Evolutionary conservation across 495 filamentous ascomycete species (phyloP), one percentile per base, ranked within the genome.

Genomic region (Clohesyomyces aquaticus): DNA sequence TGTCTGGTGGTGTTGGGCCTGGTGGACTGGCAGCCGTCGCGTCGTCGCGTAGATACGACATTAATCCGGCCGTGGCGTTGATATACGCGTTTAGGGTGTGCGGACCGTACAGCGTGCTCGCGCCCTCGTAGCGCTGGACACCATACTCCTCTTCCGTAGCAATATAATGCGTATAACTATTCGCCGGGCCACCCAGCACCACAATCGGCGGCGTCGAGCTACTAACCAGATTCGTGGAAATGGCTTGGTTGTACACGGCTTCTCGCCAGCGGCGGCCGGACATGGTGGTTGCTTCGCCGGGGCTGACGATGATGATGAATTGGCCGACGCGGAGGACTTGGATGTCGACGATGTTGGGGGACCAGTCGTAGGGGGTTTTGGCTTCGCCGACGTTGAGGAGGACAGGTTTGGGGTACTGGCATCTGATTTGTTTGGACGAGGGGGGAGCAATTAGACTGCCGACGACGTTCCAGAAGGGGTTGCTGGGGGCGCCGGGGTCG

Each of bases 151-250:
- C 91, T 68, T 91, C 85, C 0, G 94, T 98, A 10, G 91, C 77
- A 75, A 96, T 95, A 74, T 98, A 98, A 73, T 98, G 94, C 14
- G 94, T 91, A 74, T 98, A 98, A 68, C 83, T 91, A 75, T 98
- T 98, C 9, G 93, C 90, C 3, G 93, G 94, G 0, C 90, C 91
- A n/a, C 94, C 94, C 14, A 98, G 79, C 22, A 97, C 90, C 10
- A 95, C 89, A 18, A 91, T 75, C 1, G 91, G 91, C 0, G 82
- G 72, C 10, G 58, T 52, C 21, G 22, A 47, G 1, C 35, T 50
- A 11, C 27, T n/a, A 3, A 66, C 72, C 8, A 88, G 79, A 0
- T 79, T 73, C 1, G 75, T 61, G 8, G 80, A 75, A 0, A 81
- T 77, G 21, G 80, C 81, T n/a, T 79, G 75, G 22, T 67, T 65